Percentiles rank a stretch among this genome's conserved stretches.
phyloP scores from a whole-genome alignment of 208 protist species.

The Trypanosoma scelopori region DNA sequence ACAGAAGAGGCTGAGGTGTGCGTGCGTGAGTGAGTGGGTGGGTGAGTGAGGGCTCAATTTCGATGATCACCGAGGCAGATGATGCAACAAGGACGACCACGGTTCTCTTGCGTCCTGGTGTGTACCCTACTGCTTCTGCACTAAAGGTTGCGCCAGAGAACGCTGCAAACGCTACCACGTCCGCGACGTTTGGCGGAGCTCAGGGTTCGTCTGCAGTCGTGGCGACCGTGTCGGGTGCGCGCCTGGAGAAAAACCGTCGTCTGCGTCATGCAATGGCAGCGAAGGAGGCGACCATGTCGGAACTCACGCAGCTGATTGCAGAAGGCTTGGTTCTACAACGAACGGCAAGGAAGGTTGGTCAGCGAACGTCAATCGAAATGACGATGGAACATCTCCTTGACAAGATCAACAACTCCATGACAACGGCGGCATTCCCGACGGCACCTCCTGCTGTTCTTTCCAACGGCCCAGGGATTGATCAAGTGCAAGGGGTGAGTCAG shows the following conservation, averaged over 20 bases:
- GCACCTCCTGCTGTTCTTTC: too few species aligned
- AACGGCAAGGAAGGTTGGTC: not conserved
- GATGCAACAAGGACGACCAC: not conserved
- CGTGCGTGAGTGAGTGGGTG: too few species aligned
- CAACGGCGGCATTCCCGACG: too few species aligned
- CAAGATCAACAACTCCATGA: too few species aligned
- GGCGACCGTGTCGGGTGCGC: not conserved
- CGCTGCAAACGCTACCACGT: not conserved
- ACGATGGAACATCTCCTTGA: too few species aligned
- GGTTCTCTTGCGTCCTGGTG: not conserved
- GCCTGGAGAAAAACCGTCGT: constrained; percentile 21
- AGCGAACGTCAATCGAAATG: too few species aligned
- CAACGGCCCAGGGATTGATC: too few species aligned
- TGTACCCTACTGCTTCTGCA: not conserved
- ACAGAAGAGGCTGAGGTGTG: too few species aligned
- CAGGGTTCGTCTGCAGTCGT: not conserved
- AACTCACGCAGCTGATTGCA: constrained; percentile 13
- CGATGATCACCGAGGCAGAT: too few species aligned
- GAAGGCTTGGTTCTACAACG: not conserved
- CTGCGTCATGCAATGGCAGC: constrained; percentile 25
- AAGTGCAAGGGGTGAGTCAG: constrained; percentile 41
- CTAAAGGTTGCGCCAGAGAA: not conserved
- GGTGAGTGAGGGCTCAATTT: too few species aligned
- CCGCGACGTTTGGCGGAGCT: not conserved
- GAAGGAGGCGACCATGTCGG: constrained; percentile 17